phyloP scores from a whole-genome alignment of 805 yeast genomes.

The Tetrapisispora phaffii region DNA sequence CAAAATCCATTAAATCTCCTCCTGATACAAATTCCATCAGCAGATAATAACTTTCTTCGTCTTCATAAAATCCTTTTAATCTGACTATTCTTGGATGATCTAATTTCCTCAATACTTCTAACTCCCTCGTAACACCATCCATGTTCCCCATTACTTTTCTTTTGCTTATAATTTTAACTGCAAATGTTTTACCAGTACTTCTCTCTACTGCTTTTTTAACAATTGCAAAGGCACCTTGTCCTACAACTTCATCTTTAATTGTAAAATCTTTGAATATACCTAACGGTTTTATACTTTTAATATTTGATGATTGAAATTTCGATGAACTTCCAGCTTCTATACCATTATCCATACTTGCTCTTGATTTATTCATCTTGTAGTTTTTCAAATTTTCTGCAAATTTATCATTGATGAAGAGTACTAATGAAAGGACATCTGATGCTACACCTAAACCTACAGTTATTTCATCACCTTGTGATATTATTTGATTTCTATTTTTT shows the following conservation, averaged over 20 bases:
- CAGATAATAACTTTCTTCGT: conserved; percentile 65
- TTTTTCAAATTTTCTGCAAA: conserved; percentile 23
- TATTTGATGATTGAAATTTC: conserved; percentile 5
- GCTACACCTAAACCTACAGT: conserved; percentile 82
- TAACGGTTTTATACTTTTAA: background rate
- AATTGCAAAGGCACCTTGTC: conserved; percentile 97
- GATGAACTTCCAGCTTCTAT: conserved; percentile 2
- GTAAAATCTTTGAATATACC: conserved; percentile 67
- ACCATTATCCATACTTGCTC: conserved; percentile 1
- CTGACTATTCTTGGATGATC: conserved; percentile 81
- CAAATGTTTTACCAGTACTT: conserved; percentile 73
- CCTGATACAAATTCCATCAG: conserved; percentile 96
- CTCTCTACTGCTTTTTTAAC: conserved; percentile 87
- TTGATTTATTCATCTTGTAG: conserved; percentile 7
- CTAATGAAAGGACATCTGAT: conserved; percentile 47
- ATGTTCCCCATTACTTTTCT: conserved; percentile 69
- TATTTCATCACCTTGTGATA: conserved; percentile 89
- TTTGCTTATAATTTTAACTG: conserved; percentile 82
- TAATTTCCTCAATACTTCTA: conserved; percentile 65
- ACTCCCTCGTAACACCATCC: conserved; percentile 77
- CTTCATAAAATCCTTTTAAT: conserved; percentile 78
- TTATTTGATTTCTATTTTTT: conserved; percentile 66
- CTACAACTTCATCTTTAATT: conserved; percentile 75
- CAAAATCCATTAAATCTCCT: conserved; percentile 96
- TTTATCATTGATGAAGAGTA: conserved; percentile 35